phyloP scores from a whole-genome alignment of 768 basidiomycete genomes.

The Russula ochroleuca region DNA sequence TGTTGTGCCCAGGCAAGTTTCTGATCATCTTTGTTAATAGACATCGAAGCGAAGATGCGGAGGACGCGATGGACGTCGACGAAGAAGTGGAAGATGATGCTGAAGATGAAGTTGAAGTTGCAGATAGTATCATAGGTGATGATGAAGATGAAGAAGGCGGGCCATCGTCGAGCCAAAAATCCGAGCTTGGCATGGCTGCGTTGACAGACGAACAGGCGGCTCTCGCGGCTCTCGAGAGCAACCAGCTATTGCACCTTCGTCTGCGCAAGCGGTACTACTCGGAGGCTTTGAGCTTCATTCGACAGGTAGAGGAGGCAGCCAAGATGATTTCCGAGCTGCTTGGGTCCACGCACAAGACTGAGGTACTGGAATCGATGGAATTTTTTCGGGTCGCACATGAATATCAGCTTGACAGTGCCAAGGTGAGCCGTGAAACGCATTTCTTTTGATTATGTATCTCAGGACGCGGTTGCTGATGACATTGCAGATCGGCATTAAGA shows the following conservation, averaged over 20 bases:
- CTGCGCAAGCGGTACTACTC: conserved; percentile 81
- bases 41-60: conserved; percentile 22
- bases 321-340: conserved; percentile 70
- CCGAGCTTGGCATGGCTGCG: conserved; percentile 65
- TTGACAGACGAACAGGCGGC: conserved; percentile 68
- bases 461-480: neutral
- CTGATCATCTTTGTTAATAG: neutral
- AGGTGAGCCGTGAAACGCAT: conserved; percentile 42
- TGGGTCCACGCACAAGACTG: conserved; percentile 80
- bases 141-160: conserved; percentile 29
- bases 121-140: conserved; percentile 35
- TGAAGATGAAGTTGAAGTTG: conserved; percentile 34
- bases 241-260: conserved; percentile 60
- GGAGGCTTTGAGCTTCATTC: conserved; percentile 83
- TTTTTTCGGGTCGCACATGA: conserved; percentile 82
- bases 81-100: conserved; percentile 36
- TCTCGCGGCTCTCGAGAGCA: conserved; percentile 61
- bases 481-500: conserved; percentile 77
- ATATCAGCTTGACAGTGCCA: conserved; percentile 75
- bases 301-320: conserved; percentile 61
- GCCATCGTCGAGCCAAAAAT: conserved; percentile 45
- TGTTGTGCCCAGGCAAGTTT: neutral
- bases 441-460: neutral
- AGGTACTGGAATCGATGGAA: conserved; percentile 81
- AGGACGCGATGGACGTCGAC: conserved; percentile 60